Conservation (phyloP, 2,329 filamentous ascomycete species). For the Blumeria hordei region DNA sequence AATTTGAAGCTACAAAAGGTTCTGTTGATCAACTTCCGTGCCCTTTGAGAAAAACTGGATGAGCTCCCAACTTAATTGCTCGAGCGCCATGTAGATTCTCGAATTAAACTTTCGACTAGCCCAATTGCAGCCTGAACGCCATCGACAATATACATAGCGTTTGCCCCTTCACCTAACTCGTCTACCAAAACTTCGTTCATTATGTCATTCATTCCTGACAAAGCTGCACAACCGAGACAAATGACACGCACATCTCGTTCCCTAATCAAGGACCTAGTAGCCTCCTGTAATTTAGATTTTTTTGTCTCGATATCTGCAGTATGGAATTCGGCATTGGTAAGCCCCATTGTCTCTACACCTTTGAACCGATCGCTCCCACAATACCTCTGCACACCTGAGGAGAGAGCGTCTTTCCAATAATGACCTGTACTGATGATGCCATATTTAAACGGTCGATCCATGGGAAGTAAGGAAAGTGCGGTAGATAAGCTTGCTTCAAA, state of each 20-base stretch:
- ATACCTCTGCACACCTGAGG: slow-evolving; percentile 36
- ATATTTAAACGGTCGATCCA: slow-evolving; percentile 24
- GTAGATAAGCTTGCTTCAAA: slow-evolving; percentile 57
- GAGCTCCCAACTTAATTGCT: too few species aligned
- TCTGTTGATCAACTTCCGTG: too few species aligned
- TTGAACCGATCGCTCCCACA: slow-evolving; percentile 38
- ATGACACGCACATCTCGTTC: slow-evolving; percentile 37
- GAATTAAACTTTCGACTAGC: slow-evolving; percentile 10
- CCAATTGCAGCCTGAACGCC: slow-evolving; percentile 46
- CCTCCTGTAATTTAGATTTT: slow-evolving; percentile 37
- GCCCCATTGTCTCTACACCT: slow-evolving; percentile 59
- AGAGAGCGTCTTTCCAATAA: slow-evolving; percentile 57
- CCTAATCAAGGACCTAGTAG: slow-evolving; percentile 39
- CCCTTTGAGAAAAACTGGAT: too few species aligned
- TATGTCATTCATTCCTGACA: slow-evolving; percentile 62
- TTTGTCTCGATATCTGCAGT: slow-evolving; percentile 39
- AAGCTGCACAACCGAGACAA: slow-evolving; percentile 73
- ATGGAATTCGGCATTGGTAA: slow-evolving; percentile 63
- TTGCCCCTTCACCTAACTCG: slow-evolving; percentile 29
- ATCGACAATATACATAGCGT: slow-evolving; percentile 46
- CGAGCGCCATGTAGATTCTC: not conserved
- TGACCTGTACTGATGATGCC: slow-evolving; percentile 76
- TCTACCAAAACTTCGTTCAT: slow-evolving; percentile 46
- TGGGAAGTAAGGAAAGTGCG: slow-evolving; percentile 17
- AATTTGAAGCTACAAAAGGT: too few species aligned